phyloP scores from a whole-genome alignment of 371 early-diverging fungal genomes.

The Parasitella parasitica region DNA sequence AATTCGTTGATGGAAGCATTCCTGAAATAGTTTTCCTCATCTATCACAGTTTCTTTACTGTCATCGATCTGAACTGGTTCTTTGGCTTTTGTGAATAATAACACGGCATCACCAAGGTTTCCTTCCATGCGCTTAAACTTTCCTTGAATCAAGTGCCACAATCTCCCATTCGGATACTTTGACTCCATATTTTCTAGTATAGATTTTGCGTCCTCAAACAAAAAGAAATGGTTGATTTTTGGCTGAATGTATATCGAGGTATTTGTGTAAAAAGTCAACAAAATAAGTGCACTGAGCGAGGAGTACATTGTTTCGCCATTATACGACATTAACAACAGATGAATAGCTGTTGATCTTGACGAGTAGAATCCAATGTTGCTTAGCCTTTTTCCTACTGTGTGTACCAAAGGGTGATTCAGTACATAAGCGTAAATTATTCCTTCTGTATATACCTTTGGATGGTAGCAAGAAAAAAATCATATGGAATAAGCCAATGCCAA shows the following conservation, averaged over 20 bases:
- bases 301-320: constrained; percentile 24
- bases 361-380: constrained; percentile 25
- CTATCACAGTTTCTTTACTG: background rate
- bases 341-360: constrained; percentile 10
- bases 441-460: constrained; percentile 22
- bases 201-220: constrained; percentile 5
- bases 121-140: constrained; percentile 22
- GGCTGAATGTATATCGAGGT: constrained; percentile 24
- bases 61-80: background rate
- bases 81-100: constrained; percentile 11
- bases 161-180: constrained; percentile 15
- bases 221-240: constrained; percentile 9
- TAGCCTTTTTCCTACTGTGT: constrained; percentile 20
- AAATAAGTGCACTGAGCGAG: constrained; percentile 17
- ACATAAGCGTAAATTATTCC: background rate
- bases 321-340: constrained; percentile 16
- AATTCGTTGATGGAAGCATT: constrained; percentile 16
- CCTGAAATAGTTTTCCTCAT: background rate
- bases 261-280: constrained; percentile 27
- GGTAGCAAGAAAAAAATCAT: constrained; percentile 31
- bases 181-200: constrained; percentile 16
- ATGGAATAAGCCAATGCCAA: constrained; percentile 35
- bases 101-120: constrained; percentile 6
- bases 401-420: background rate
- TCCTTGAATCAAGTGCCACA: constrained; percentile 25